Percentiles rank a stretch among this genome's conserved stretches.
phyloP scores from a whole-genome alignment of 768 basidiomycete genomes.

The Panellus pusillus region DNA sequence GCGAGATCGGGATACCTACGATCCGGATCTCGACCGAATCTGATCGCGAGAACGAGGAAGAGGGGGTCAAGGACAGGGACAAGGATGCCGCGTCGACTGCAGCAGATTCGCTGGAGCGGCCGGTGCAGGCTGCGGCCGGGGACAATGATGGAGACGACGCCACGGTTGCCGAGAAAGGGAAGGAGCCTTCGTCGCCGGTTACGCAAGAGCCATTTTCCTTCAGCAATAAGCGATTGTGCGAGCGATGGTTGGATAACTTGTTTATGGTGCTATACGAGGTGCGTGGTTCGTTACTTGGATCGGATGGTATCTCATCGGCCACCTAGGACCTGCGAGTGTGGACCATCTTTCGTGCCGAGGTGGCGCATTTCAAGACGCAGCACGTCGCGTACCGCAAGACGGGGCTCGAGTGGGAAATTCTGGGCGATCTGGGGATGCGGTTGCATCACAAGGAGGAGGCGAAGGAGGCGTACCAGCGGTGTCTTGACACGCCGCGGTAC shows the following conservation, averaged over 20 bases:
- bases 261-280: slow-evolving; percentile 99
- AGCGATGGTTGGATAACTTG: slow-evolving; percentile 95
- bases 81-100: slow-evolving; percentile 32
- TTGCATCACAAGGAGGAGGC: slow-evolving; percentile 97
- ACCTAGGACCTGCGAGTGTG: slow-evolving; percentile 90
- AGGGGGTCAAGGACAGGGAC: too few relatives aligned
- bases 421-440: slow-evolving; percentile 92
- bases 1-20: slow-evolving; percentile 46
- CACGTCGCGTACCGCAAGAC: slow-evolving; percentile 98
- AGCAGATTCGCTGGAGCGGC: slow-evolving; percentile 41
- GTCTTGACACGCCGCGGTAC: slow-evolving; percentile 84
- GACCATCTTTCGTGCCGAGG: slow-evolving; percentile 98
- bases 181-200: slow-evolving; percentile 36
- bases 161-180: slow-evolving; percentile 5
- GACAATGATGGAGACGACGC: slow-evolving; percentile 37
- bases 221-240: slow-evolving; percentile 94
- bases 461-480: slow-evolving; percentile 96
- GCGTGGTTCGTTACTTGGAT: slow-evolving; percentile 19
- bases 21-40: slow-evolving; percentile 79
- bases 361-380: slow-evolving; percentile 98
- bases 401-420: slow-evolving; percentile 95
- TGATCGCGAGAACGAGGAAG: slow-evolving; percentile 42
- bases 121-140: slow-evolving; percentile 52
- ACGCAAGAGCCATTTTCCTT: slow-evolving; percentile 79
- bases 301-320: slow-evolving; percentile 5